A percentile compares a stretch with the other conserved stretches of the same genome.
Evolutionary conservation across 192 early-diverging fungal genomes (phyloP).

Genomic region (Podila epigama): DNA sequence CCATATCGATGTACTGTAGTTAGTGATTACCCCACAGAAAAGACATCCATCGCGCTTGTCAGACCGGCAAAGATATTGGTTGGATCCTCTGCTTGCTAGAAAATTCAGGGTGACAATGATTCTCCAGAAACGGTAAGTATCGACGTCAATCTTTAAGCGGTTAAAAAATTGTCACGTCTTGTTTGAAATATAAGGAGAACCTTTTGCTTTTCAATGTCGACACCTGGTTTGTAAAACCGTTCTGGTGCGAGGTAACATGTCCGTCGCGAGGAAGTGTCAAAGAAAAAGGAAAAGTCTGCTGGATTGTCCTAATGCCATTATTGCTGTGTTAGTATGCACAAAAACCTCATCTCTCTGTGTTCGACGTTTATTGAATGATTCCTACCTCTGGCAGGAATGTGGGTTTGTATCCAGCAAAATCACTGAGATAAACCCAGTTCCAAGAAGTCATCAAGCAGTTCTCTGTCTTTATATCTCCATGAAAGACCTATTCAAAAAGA

Average conservation of each 20-base stretch:
- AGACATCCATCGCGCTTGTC: constrained; percentile 92
- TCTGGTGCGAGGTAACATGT: constrained; percentile 97
- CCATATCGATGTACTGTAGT: no score
- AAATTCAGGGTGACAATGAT: no score
- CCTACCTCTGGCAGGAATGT: constrained; percentile 87
- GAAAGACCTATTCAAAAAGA: constrained; percentile 65
- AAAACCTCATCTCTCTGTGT: no score
- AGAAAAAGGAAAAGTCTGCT: constrained; percentile 95
- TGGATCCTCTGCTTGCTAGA: constrained; percentile 25
- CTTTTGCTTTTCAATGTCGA: constrained; percentile 60
- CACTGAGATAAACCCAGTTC: constrained; percentile 92
- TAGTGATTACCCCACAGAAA: constrained; percentile 79
- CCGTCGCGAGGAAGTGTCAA: constrained; percentile 89
- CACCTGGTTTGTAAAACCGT: constrained; percentile 83
- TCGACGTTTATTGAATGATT: no score
- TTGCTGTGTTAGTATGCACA: no score
- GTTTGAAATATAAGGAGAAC: background rate
- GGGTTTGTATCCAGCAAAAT: constrained; percentile 93
- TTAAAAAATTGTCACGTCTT: no score
- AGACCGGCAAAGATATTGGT: constrained; percentile 52
- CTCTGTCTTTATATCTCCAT: constrained; percentile 97
- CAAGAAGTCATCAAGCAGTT: constrained; percentile 95
- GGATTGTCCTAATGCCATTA: constrained; percentile 90
- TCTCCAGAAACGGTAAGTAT: no score
- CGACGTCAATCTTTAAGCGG: no score